These are phyloP conservation scores for Maudiozyma saulgeensis DNA, from an alignment of 805 yeast genomes.

Conservation along the genomic window DNA sequence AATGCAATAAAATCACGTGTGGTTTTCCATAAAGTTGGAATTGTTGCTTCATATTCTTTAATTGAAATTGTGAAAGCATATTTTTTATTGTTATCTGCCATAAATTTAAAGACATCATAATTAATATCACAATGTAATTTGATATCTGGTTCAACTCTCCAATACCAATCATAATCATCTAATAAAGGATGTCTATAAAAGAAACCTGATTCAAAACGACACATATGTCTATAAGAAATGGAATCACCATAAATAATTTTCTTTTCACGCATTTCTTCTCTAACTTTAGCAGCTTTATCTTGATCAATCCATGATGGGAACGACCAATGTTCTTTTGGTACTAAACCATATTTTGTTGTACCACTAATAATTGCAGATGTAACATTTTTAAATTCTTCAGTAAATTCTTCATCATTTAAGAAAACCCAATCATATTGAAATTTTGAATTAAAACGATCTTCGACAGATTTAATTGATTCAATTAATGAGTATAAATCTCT, in stretches of 20 bases:
- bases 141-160: conserved; percentile 91
- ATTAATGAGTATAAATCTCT: conserved; percentile 54
- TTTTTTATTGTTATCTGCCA: conserved; percentile 65
- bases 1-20: conserved; percentile 51
- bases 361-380: conserved; percentile 70
- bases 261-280: conserved; percentile 43
- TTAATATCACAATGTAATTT: conserved; percentile 74
- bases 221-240: conserved; percentile 77
- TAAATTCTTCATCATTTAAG: conserved; percentile 77
- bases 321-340: conserved; percentile 82
- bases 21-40: conserved; percentile 67
- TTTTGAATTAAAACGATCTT: conserved; percentile 78
- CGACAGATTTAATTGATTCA: conserved; percentile 64
- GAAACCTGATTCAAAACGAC: conserved; percentile 85
- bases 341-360: conserved; percentile 61
- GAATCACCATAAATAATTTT: conserved; percentile 57
- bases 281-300: conserved; percentile 49
- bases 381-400: conserved; percentile 65
- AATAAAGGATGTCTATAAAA: conserved; percentile 71
- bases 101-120: conserved; percentile 71
- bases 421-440: conserved; percentile 93
- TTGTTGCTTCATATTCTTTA: conserved; percentile 64
- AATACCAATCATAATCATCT: conserved; percentile 76
- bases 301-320: conserved; percentile 78
- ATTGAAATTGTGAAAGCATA: conserved; percentile 75